Percentiles rank a stretch among this genome's conserved stretches.
Evolutionary conservation across 2,329 filamentous ascomycete genomes (phyloP).

Genomic region (Fusarium anthophilum): DNA sequence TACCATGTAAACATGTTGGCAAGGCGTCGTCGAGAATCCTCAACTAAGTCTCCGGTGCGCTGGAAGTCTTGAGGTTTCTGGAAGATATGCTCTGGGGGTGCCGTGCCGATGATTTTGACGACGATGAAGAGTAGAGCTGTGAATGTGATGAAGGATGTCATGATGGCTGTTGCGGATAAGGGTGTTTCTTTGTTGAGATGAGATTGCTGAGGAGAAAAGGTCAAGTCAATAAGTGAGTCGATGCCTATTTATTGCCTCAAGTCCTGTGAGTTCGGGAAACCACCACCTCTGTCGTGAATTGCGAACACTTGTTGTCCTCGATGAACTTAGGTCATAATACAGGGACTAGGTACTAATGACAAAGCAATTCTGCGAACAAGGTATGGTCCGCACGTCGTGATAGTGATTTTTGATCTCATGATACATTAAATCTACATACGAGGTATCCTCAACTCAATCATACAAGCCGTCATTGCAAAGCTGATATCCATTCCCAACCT

Average conservation of each 20-base stretch:
- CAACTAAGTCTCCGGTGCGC: background rate
- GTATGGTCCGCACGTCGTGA: background rate
- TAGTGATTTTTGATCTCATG: slow-evolving; percentile 7
- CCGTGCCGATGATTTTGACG: background rate
- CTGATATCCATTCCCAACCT: slow-evolving; percentile 20
- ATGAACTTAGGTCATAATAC: background rate
- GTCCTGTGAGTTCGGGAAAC: background rate
- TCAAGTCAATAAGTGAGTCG: background rate
- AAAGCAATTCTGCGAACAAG: background rate
- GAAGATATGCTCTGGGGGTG: background rate
- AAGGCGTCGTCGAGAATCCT: background rate
- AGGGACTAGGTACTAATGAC: no score
- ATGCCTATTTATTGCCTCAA: background rate
- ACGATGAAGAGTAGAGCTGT: background rate
- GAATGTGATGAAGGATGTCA: background rate
- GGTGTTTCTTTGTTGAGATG: background rate
- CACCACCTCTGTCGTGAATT: background rate
- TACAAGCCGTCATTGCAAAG: slow-evolving; percentile 29
- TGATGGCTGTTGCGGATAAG: background rate
- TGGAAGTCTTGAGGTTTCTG: background rate
- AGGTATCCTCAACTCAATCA: slow-evolving; percentile 6
- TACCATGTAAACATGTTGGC: background rate
- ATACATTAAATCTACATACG: slow-evolving; percentile 33
- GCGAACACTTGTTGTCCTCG: background rate
- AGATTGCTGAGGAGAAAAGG: background rate